Evolutionary conservation across 208 protist species (phyloP), one percentile per base, ranked within the genome.

Genomic region (Porcisia hertigi): DNA sequence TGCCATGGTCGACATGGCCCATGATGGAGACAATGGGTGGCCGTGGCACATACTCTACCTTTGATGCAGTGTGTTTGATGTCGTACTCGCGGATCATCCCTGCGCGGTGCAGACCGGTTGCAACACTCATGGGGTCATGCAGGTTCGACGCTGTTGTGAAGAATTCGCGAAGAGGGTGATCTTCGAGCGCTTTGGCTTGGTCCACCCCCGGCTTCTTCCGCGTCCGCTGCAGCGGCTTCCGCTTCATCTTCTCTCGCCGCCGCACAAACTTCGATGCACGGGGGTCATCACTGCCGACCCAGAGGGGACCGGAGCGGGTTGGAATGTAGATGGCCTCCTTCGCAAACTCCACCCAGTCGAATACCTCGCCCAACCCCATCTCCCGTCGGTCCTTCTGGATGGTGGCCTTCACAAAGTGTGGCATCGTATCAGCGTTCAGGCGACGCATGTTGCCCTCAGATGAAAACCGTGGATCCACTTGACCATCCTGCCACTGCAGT

Each of bases 1-100:
- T 99, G 62, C 98, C 99, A 75, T 99, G 98, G 79, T 99, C 98
- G 45, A 99, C 98, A 81, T 99, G 99, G n/a, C 99, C 99, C 97
- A 99, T 99, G 55, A 99, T 96, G 12, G 98, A 98, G 0, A 99
- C 98, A 39, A 99, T 87, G 1, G 99, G 98, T 41, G 97, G 90
- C 7, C 97, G 86, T 39, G 89, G 57, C 12, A 76, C 54, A 76
- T 96, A 96, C 57, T 86, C 69, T 59, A 98, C 90, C 71, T 95
- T 88, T 25, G 91, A 80, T 3, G 93, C 93, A 0, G 86, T 92
- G 81, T 90, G 87, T 78, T 96, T 96, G 71, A 97, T 92, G 76
- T 97, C 91, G 69, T 91, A 92, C 79, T 95, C 90, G 23, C 82
- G 80, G 64, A 96, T 94, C 69, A 88, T 77, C 30, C 93, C 93